Evolutionary conservation across 306 rosid genomes (phyloP).

Genomic region (Rubus idaeus): DNA sequence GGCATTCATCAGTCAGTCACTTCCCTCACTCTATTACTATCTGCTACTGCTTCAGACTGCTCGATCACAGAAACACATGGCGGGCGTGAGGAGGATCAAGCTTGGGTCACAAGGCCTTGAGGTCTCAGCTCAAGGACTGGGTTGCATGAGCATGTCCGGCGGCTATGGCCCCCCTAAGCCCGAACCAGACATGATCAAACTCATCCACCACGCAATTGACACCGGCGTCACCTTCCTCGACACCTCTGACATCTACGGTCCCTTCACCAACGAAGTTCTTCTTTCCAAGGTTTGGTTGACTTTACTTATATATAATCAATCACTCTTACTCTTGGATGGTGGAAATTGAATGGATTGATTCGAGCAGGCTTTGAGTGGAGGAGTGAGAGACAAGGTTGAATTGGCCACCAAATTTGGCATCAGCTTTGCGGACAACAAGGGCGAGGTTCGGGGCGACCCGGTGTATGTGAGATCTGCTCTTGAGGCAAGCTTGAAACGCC

Average conservation of each 20-base stretch:
- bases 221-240: slow-evolving; percentile 58
- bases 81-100: neutral
- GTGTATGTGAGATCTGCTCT: slow-evolving; percentile 55
- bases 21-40: no score
- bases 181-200: slow-evolving; percentile 50
- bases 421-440: slow-evolving; percentile 16
- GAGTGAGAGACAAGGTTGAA: slow-evolving; percentile 43
- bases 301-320: neutral
- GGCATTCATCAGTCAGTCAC: neutral
- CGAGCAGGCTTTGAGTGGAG: slow-evolving; percentile 39
- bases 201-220: slow-evolving; percentile 53
- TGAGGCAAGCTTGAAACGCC: slow-evolving; percentile 67
- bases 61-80: neutral
- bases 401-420: slow-evolving; percentile 58
- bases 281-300: slow-evolving; percentile 42
- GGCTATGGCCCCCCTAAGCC: slow-evolving; percentile 57
- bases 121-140: slow-evolving; percentile 52
- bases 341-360: neutral
- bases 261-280: slow-evolving; percentile 49
- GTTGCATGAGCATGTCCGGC: slow-evolving; percentile 66
- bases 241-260: slow-evolving; percentile 53
- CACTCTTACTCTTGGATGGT: neutral
- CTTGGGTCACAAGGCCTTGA: neutral
- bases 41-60: no score
- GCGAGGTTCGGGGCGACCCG: slow-evolving; percentile 52